These are phyloP conservation scores for Talaromyces amestolkiae DNA, from an alignment of 2,329 filamentous ascomycete genomes.

Conservation along the genomic window DNA sequence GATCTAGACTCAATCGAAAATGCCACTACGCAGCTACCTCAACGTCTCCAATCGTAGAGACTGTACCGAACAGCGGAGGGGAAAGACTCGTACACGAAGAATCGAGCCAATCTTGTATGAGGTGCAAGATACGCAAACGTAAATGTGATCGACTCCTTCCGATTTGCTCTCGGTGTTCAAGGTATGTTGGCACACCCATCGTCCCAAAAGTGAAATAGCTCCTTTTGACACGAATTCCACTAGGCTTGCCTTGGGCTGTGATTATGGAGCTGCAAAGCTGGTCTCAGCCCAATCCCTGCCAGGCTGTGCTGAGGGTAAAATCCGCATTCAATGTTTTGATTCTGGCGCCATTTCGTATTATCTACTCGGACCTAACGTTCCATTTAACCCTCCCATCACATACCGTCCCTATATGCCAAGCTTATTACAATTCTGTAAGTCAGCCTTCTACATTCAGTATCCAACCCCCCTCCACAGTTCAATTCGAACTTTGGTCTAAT, in stretches of 20 bases:
- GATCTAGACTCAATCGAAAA: background rate
- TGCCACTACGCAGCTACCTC: background rate
- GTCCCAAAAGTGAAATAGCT: no score
- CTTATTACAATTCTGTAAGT: background rate
- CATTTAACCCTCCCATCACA: background rate
- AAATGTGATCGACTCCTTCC: constrained; percentile 7
- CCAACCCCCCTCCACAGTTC: no score
- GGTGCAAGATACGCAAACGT: constrained; percentile 2
- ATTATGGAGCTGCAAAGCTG: background rate
- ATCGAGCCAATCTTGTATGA: background rate
- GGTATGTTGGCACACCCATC: background rate
- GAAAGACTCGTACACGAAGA: background rate
- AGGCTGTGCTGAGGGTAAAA: background rate
- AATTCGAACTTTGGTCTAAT: background rate
- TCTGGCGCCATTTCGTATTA: background rate
- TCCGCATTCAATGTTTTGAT: background rate
- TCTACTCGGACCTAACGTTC: background rate
- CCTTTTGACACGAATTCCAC: background rate
- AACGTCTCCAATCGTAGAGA: background rate
- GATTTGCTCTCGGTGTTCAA: constrained; percentile 3
- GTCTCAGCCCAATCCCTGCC: background rate
- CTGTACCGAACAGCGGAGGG: background rate
- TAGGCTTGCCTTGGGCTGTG: background rate
- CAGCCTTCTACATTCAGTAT: background rate
- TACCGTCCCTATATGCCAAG: background rate